A percentile compares a stretch with the other conserved stretches of the same genome.
phyloP scores from a whole-genome alignment of 2,329 filamentous ascomycete genomes.

The Phoma sp. region DNA sequence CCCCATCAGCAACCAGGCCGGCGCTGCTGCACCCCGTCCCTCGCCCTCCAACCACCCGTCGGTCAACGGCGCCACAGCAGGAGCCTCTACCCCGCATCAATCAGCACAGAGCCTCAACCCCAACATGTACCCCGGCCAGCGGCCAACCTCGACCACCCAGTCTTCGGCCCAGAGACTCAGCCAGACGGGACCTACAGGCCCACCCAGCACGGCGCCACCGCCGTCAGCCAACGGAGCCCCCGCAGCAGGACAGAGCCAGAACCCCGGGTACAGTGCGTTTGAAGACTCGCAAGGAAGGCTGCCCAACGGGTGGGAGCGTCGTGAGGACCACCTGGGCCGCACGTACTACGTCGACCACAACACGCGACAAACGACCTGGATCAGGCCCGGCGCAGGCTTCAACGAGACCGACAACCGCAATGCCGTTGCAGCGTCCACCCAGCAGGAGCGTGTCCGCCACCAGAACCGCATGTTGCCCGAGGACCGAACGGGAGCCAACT shows the following conservation, averaged over 20 bases:
- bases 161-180: conserved; percentile 37
- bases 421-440: conserved; percentile 87
- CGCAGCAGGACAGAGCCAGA: conserved; percentile 53
- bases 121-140: conserved; percentile 47
- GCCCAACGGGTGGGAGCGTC: conserved; percentile 92
- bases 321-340: conserved; percentile 91
- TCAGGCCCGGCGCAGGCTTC: conserved; percentile 80
- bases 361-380: conserved; percentile 96
- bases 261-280: conserved; percentile 76
- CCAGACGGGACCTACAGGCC: conserved; percentile 40
- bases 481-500: conserved; percentile 91
- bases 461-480: conserved; percentile 96
- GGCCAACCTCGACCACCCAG: conserved; percentile 34
- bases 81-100: conserved; percentile 50
- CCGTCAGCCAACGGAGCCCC: conserved; percentile 39
- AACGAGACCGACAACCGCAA: conserved; percentile 78
- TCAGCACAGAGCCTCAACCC: conserved; percentile 49
- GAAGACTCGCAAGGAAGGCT: conserved; percentile 94
- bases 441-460: conserved; percentile 90
- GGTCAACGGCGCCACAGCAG: conserved; percentile 47
- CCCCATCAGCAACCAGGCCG: conserved; percentile 66
- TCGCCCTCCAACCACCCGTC: conserved; percentile 48
- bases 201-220: conserved; percentile 55
- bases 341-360: conserved; percentile 99
- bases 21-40: conserved; percentile 46